Evolutionary conservation across 257 asterid genomes (phyloP).

Genomic region (Eustoma russellianum): DNA sequence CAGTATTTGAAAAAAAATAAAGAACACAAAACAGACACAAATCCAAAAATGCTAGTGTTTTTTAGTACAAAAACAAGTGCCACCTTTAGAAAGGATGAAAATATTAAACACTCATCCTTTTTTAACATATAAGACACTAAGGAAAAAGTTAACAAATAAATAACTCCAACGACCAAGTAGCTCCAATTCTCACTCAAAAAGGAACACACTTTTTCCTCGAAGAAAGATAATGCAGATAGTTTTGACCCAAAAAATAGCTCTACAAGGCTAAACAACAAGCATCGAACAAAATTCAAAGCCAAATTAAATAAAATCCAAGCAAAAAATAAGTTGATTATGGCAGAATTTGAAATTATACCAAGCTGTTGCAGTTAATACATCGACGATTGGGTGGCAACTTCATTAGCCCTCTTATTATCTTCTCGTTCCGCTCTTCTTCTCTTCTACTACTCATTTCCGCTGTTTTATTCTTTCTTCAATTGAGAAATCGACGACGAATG

Average conservation of each 20-base stretch:
- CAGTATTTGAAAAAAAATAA: neutral
- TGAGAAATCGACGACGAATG: too few relatives aligned
- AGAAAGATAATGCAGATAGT: neutral
- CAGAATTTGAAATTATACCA: constrained; percentile 29
- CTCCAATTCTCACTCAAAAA: neutral
- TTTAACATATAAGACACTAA: too few relatives aligned
- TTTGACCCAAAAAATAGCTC: neutral
- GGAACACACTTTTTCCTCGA: neutral
- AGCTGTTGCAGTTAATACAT: constrained; percentile 91
- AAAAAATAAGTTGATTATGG: neutral
- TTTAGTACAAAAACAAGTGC: too few relatives aligned
- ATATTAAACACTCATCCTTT: too few relatives aligned
- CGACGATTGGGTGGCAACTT: constrained; percentile 97
- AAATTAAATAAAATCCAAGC: neutral
- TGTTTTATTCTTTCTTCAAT: neutral
- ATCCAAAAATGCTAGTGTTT: neutral
- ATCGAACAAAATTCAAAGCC: neutral
- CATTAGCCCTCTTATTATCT: constrained; percentile 87
- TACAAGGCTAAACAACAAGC: neutral
- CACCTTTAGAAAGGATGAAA: neutral
- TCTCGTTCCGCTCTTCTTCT: constrained; percentile 85
- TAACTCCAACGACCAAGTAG: neutral
- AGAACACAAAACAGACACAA: neutral
- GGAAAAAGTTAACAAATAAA: neutral
- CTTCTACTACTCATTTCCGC: constrained; percentile 57